A percentile compares a stretch with the other conserved stretches of the same genome.
Conservation (phyloP, 2,329 filamentous ascomycete genomes). For the Fusarium sp. region DNA sequence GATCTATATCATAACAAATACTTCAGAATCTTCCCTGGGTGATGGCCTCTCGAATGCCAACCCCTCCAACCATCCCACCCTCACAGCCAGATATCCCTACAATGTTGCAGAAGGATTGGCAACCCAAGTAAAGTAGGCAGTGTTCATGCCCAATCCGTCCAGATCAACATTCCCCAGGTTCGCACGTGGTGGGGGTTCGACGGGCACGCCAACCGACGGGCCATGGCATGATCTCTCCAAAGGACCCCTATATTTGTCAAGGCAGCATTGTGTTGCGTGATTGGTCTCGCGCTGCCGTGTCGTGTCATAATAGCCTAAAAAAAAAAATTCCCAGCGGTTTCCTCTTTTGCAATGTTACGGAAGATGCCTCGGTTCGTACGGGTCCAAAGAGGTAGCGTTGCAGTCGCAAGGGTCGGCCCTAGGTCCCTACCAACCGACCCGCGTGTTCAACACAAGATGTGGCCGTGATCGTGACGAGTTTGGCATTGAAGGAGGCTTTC, state of each 20-base stretch:
- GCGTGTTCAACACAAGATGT: neutral
- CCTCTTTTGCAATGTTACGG: neutral
- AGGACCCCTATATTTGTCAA: neutral
- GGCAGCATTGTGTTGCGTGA: neutral
- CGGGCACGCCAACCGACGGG: neutral
- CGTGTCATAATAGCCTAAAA: neutral
- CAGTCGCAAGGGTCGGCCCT: constrained; percentile 7
- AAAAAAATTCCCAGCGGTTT: neutral
- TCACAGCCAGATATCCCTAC: neutral
- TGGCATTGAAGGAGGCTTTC: neutral
- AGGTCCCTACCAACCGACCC: neutral
- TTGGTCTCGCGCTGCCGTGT: neutral
- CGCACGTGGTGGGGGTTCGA: neutral
- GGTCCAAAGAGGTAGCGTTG: neutral
- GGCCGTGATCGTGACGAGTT: neutral
- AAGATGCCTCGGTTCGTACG: neutral
- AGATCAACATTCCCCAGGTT: neutral
- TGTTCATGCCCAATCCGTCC: neutral
- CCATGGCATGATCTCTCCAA: neutral
- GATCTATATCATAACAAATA: neutral
- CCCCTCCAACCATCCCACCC: neutral
- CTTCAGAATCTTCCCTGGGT: neutral
- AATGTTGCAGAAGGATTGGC: neutral
- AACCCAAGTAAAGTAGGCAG: neutral
- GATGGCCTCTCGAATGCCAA: neutral